A percentile compares a stretch with the other conserved stretches of the same genome.
phyloP scores from a whole-genome alignment of 768 basidiomycete species.

The Suillus weaverae region DNA sequence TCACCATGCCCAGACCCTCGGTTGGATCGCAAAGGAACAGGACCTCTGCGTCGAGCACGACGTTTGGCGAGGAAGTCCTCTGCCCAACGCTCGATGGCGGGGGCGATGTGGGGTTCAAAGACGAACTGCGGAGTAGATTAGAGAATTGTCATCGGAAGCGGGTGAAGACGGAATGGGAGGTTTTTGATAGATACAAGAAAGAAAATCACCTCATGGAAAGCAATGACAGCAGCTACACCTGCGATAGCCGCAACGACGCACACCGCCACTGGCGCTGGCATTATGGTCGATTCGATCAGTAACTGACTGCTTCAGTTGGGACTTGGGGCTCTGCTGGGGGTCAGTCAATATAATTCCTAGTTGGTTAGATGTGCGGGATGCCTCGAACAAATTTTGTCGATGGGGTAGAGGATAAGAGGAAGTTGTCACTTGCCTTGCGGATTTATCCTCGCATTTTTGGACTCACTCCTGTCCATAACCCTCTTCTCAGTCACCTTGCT shows the following conservation, averaged over 20 bases:
- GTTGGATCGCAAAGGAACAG: slow-evolving; percentile 21
- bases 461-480: neutral
- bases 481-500: slow-evolving; percentile 3
- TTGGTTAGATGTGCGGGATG: neutral
- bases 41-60: slow-evolving; percentile 25
- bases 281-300: slow-evolving; percentile 1
- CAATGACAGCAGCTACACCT: slow-evolving; percentile 49
- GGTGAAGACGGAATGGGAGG: neutral
- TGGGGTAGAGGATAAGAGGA: neutral
- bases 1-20: slow-evolving; percentile 14
- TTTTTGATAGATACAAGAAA: neutral
- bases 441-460: neutral
- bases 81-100: slow-evolving; percentile 49
- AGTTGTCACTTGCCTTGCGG: neutral
- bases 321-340: neutral
- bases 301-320: neutral
- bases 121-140: slow-evolving; percentile 46
- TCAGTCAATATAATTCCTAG: neutral
- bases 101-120: slow-evolving; percentile 70
- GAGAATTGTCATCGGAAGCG: neutral
- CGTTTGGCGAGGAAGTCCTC: slow-evolving; percentile 34
- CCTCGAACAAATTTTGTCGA: neutral
- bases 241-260: slow-evolving; percentile 53
- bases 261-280: slow-evolving; percentile 39
- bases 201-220: slow-evolving; percentile 57